Evolutionary conservation across 2,329 filamentous ascomycete genomes (phyloP).

Genomic region (Beauveria sp.): DNA sequence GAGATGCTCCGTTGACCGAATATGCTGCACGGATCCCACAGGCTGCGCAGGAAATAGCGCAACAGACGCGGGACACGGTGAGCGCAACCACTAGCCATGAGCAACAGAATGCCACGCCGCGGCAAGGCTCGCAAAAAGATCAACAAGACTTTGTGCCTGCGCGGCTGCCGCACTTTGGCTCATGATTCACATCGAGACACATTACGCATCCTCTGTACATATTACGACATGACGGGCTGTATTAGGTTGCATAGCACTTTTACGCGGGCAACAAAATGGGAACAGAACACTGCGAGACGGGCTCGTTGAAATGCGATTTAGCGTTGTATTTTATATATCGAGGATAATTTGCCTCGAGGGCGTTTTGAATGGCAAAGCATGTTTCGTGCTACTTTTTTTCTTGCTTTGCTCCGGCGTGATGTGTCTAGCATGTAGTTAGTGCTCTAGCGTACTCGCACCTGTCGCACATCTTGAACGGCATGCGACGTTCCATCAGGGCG

Average conservation of each 20-base stretch:
- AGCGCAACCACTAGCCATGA: background rate
- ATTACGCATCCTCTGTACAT: background rate
- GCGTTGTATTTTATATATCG: background rate
- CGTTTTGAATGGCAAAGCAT: background rate
- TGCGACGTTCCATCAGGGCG: no score
- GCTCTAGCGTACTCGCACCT: no score
- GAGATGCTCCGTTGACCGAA: conserved; percentile 18
- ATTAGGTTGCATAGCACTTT: background rate
- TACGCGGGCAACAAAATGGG: background rate
- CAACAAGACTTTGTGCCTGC: conserved; percentile 46
- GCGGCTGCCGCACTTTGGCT: conserved; percentile 49
- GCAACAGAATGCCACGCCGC: conserved; percentile 12
- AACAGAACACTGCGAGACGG: background rate
- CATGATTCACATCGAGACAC: conserved; percentile 10
- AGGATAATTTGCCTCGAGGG: background rate
- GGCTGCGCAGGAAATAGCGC: background rate
- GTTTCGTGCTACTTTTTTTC: background rate
- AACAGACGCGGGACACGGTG: background rate
- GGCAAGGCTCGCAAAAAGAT: conserved; percentile 8
- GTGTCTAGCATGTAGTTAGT: background rate
- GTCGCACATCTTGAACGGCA: no score
- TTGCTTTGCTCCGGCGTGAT: background rate
- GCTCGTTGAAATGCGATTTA: background rate
- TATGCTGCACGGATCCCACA: conserved; percentile 26
- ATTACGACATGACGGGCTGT: background rate